phyloP scores from a whole-genome alignment of 805 yeast genomes.

The Candida maris region DNA sequence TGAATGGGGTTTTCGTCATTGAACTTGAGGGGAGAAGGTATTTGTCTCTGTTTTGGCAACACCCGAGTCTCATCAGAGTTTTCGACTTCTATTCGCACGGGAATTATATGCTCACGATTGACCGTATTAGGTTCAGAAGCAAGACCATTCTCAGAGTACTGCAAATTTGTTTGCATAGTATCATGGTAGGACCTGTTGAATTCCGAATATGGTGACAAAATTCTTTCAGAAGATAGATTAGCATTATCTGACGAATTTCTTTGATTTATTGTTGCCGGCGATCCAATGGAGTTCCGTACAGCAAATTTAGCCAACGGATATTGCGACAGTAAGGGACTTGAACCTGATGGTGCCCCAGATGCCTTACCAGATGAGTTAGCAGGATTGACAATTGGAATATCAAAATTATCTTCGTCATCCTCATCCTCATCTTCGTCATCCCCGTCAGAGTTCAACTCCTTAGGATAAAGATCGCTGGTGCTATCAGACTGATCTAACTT shows the following conservation, averaged over 20 bases:
- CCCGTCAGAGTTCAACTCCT: constrained; percentile 2
- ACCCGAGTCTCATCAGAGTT: constrained; percentile 1
- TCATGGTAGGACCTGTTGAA: constrained; percentile 30
- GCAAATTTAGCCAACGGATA: constrained; percentile 3
- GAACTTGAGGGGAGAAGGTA: constrained; percentile 7
- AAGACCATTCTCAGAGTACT: constrained; percentile 1
- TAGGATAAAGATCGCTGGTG: constrained; percentile 20
- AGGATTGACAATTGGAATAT: constrained; percentile 19
- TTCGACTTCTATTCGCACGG: constrained; percentile 3
- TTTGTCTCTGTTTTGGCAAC: constrained; percentile 21
- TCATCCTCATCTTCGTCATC: constrained; percentile 14
- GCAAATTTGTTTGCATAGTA: constrained; percentile 22
- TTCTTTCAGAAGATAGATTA: constrained; percentile 14
- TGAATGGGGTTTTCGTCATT: neutral
- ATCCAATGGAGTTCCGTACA: constrained; percentile 1
- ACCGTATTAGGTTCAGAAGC: constrained; percentile 1
- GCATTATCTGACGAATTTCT: neutral
- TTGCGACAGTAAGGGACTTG: neutral
- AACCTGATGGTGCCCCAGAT: neutral
- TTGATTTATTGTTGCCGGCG: neutral
- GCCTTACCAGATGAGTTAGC: constrained; percentile 1
- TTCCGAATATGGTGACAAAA: constrained; percentile 34
- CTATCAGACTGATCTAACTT: constrained; percentile 7
- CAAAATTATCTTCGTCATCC: constrained; percentile 20
- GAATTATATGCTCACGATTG: constrained; percentile 1